These are phyloP conservation scores for Tetradesmus obliquus DNA, from an alignment of 139 green algal species.

Conservation along the genomic window DNA sequence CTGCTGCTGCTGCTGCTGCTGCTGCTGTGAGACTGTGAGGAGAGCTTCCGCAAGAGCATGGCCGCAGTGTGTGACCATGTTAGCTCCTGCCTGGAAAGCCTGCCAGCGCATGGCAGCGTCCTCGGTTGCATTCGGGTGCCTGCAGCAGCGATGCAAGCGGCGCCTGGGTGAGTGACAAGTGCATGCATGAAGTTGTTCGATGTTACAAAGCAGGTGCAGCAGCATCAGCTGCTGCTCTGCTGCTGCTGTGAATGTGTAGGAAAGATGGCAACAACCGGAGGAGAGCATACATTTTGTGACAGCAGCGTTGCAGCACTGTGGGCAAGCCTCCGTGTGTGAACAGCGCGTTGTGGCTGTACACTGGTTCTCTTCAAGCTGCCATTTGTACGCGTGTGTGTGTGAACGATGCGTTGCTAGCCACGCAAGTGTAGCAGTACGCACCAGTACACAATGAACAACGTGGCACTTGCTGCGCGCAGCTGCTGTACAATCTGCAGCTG, in stretches of 20 bases:
- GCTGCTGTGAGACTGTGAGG: not conserved
- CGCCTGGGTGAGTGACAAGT: not conserved
- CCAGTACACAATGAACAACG: conserved; percentile 7
- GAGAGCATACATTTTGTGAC: not conserved
- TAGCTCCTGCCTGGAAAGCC: conserved; percentile 35
- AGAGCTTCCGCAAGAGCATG: not conserved
- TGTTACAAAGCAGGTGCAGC: no score
- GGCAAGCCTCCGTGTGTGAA: no score
- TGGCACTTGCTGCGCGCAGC: not conserved
- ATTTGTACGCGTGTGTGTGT: not conserved
- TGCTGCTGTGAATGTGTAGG: not conserved
- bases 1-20: conserved; percentile 8
- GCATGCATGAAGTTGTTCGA: not conserved
- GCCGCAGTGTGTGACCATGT: conserved; percentile 33
- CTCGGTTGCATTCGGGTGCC: conserved; percentile 41
- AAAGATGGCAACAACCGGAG: not conserved
- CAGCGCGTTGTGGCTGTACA: no score
- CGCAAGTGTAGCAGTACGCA: not conserved
- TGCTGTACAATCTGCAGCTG: not conserved
- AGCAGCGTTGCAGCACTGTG: not conserved
- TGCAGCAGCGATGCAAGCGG: not conserved
- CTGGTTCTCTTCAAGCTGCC: no score
- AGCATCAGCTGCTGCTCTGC: no score
- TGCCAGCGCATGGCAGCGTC: conserved; percentile 8
- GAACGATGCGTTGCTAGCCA: not conserved